Base-by-base conservation (phyloP, 2,329 filamentous ascomycete genomes). In the Fusarium sp. region DNA sequence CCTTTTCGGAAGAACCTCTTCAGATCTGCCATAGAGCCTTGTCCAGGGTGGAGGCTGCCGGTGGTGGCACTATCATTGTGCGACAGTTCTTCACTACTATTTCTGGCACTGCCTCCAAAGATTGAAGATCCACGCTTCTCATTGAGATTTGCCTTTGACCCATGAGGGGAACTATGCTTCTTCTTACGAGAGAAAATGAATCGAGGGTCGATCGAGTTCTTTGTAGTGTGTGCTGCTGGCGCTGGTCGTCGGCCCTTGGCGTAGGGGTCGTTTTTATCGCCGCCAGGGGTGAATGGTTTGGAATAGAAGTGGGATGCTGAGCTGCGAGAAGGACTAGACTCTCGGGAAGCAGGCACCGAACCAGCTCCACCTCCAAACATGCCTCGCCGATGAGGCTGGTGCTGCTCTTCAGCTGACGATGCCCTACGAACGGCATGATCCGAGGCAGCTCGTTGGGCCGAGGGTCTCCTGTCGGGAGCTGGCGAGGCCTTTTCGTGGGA, bases 1-100 rank as follows among this genome's bases (percentile, higher is more conserved):
- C 91, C 88, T 65, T 94, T 90, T 80, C 91, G 96, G 84, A 99
- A 97, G 79, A 99, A 99, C n/a, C 96, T 88, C 82, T 97, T 98
- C 65, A 99, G 82, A 75, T 98, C 95, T 6, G 92, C 91, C 92
- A 98, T 98, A 8, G 96, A 98, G 24, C 92, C 90, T 64, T 93
- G 89, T 53, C 73, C 68, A n/a, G 77, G 75, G 24, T 74, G 70
- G 15, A 73, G 66, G 20, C 72, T 67, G 22, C 70, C 71, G 32
- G 67, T 70, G 9, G 69, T 62, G 44, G 65, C 52, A 25, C 74
- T 76, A 44, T 79, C 77, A 16, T 74, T 76, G 10, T 70, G 69
- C 3, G 70, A 58, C 24, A 77, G 69, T 24, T 79, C 78, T 20
- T 82, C 58, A 82, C 82, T 40, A 82, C 77, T 71, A 77, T 77